These are phyloP conservation scores for Spergularia bocconei DNA, from an alignment of 148 eudicot genomes.

Conservation along the genomic window DNA sequence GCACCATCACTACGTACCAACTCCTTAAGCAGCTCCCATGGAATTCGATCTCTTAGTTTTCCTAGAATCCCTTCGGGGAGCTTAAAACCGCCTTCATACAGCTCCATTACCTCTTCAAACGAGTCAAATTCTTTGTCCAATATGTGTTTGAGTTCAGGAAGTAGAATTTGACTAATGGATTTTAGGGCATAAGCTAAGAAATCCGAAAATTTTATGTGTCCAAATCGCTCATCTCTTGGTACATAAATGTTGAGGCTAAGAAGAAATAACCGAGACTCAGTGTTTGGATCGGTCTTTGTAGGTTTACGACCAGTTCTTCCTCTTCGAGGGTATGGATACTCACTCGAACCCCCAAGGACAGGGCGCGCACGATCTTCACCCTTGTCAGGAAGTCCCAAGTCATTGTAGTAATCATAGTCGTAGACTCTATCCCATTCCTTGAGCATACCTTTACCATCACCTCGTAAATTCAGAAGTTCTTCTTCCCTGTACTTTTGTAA, in stretches of 20 bases:
- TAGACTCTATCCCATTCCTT: slow-evolving; percentile 90
- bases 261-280: slow-evolving; percentile 61
- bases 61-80: slow-evolving; percentile 37
- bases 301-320: slow-evolving; percentile 71
- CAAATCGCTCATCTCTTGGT: slow-evolving; percentile 83
- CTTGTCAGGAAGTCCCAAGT: slow-evolving; percentile 75
- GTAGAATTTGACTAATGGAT: slow-evolving; percentile 57
- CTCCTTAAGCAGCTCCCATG: slow-evolving; percentile 76
- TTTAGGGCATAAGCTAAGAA: slow-evolving; percentile 71
- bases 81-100: slow-evolving; percentile 56
- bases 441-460: slow-evolving; percentile 62
- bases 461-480: slow-evolving; percentile 69
- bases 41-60: slow-evolving; percentile 47
- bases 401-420: slow-evolving; percentile 81
- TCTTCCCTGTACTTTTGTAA: slow-evolving; percentile 62
- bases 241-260: slow-evolving; percentile 73
- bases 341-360: slow-evolving; percentile 67
- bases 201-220: slow-evolving; percentile 66
- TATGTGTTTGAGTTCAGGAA: slow-evolving; percentile 51
- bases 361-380: slow-evolving; percentile 60
- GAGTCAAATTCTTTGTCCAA: slow-evolving; percentile 81
- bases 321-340: slow-evolving; percentile 82
- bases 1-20: slow-evolving; percentile 67
- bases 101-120: slow-evolving; percentile 54
- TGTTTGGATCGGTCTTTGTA: slow-evolving; percentile 56